These are phyloP conservation scores for Syzygium malaccense DNA, from an alignment of 441 rosid genomes.

Conservation along the genomic window DNA sequence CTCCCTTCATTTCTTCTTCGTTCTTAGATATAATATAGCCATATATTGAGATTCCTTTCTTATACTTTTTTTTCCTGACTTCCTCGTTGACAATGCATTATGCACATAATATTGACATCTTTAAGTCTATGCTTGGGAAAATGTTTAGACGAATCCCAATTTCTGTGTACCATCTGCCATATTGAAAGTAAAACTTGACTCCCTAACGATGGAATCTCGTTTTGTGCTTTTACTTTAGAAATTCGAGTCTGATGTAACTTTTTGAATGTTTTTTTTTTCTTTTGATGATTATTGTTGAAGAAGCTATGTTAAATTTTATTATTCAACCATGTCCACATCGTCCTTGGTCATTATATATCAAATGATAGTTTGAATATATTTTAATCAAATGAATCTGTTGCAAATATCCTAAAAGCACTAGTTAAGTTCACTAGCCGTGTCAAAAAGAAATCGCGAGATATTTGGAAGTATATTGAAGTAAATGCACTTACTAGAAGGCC, in stretches of 20 bases:
- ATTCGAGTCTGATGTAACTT: not conserved
- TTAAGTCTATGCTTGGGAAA: not conserved
- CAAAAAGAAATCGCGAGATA: not conserved
- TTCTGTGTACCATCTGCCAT: too few relatives aligned
- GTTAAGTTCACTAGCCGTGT: not conserved
- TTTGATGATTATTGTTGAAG: not conserved
- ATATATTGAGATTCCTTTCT: not conserved
- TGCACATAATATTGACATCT: not conserved
- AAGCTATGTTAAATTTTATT: not conserved
- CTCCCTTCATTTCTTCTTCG: not conserved
- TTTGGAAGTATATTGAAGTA: not conserved
- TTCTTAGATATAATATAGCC: accelerated
- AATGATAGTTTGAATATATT: not conserved
- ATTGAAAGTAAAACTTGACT: not conserved
- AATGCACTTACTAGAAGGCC: not conserved
- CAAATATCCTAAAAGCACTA: not conserved
- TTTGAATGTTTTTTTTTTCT: not conserved
- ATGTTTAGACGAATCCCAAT: not conserved
- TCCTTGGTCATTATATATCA: not conserved
- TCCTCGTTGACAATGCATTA: not conserved
- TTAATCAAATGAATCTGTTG: not conserved
- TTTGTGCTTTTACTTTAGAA: not conserved
- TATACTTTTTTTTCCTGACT: not conserved
- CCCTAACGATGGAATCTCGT: not conserved
- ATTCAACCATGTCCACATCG: not conserved